A percentile compares a stretch with the other conserved stretches of the same genome.
Conservation (phyloP, 768 basidiomycete species). For the Pleurotus cornucopiae region DNA sequence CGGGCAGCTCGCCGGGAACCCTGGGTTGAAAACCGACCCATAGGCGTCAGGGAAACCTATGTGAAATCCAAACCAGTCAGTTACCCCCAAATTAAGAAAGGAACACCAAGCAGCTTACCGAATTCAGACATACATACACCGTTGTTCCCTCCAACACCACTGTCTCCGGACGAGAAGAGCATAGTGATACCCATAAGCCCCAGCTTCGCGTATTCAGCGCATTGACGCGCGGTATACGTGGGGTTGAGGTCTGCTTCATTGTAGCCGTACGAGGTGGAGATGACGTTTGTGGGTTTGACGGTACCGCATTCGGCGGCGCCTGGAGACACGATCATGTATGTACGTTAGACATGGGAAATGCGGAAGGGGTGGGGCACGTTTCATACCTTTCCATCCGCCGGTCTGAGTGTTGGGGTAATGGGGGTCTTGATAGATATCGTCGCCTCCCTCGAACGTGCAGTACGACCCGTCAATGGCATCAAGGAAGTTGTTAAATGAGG, state of each 20-base stretch:
- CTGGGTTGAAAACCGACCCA: slow-evolving; percentile 29
- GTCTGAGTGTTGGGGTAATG: slow-evolving; percentile 20
- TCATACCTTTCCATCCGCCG: slow-evolving; percentile 27
- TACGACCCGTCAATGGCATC: slow-evolving; percentile 43
- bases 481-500: slow-evolving; percentile 44
- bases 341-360: neutral
- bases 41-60: slow-evolving; percentile 4
- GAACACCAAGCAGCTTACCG: slow-evolving; percentile 20
- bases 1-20: slow-evolving; percentile 28
- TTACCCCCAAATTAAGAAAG: too few relatives aligned
- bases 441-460: slow-evolving; percentile 39
- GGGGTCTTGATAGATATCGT: slow-evolving; percentile 32
- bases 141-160: slow-evolving; percentile 42
- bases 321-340: slow-evolving; percentile 6
- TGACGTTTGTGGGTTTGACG: slow-evolving; percentile 34
- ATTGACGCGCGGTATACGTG: slow-evolving; percentile 40
- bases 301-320: slow-evolving; percentile 35
- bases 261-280: slow-evolving; percentile 40
- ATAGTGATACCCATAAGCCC: slow-evolving; percentile 59
- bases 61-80: neutral
- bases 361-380: neutral
- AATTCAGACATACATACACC: slow-evolving; percentile 37
- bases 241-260: slow-evolving; percentile 36
- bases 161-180: slow-evolving; percentile 56
- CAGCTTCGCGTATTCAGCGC: slow-evolving; percentile 48